Base-by-base conservation (phyloP, 2,329 filamentous ascomycete genomes). In the Purpureocillium takamizusanense region DNA sequence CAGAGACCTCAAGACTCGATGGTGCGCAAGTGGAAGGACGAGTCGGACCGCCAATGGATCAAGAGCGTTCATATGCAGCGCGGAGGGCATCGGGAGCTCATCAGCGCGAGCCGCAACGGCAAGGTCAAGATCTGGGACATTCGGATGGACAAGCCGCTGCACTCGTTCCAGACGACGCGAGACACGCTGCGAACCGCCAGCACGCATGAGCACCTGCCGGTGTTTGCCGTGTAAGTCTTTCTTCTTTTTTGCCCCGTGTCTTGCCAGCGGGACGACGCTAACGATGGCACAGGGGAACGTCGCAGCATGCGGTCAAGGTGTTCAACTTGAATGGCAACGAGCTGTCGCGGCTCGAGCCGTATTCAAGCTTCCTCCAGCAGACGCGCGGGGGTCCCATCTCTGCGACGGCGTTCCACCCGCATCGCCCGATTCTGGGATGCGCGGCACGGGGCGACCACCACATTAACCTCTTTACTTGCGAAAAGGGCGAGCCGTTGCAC, bases 81-180 rank as follows among this genome's bases (percentile, higher is more conserved):
- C 32, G 92, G 92, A 43, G 92, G 92, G 3, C 81, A 95, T 60
- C 76, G 92, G 42, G 92, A 98, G 61, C 74, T 98, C 31, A 72
- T 98, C 38, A 90, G 83, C 32, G 92, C 88, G 15, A 94, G 88
- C 55, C 78, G 87, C 34, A 92, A 95, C 53, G 92, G 92, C 44
- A 92, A 92, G 55, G 85, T 98, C 46, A 89, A 86, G 57, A 70
- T 98, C 13, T 98, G 92, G 92, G 92, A 98, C 60, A 87, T 98
- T 36, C 78, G 92, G 35, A 86, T 87, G 78, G 84, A 92, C 46
- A 73, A 74, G 48, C 81, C 84, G 5, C 69, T 94, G 36, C 79
- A 81, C 43, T 78, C 78, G 2, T 83, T 90, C 52, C 73, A 78
- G 54, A 80, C 83, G 7, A 90, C 86, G 3, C 79, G 74, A 43